Base-by-base conservation (phyloP, 1,139 yeast genomes). In the Pneumocystis oryctolagi region DNA sequence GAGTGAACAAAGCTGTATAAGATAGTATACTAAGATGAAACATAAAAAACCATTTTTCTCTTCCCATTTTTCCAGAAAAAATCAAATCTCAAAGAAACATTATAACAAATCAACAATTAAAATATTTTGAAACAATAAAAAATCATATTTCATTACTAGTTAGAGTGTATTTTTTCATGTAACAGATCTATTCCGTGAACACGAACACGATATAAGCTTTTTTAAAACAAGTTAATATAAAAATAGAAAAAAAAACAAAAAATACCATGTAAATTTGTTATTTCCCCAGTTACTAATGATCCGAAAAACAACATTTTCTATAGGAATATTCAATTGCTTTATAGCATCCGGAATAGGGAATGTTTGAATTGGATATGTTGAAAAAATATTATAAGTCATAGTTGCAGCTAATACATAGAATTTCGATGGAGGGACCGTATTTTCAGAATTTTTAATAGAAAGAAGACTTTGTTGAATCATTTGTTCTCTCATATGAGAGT, bases 211-310 rank as follows among this genome's bases (percentile, higher is more conserved):
- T 74, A 74, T 4, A 74, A 62, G 16, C 55, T 47, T 37, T 37
- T 37, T 37, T 37, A 18, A 37, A 35, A 20, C 1, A 20, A 47
- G 31, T 47, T 40, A 40, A 47, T 25, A 47, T 25, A 25, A 25
- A 47, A 28, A 25, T 16, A 25, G 8, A 25, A 47, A 42, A 25
- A 47, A 47, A 47, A 25, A 20, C 2, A 47, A 47, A n/a, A n/a
- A 25, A 42, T 42, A 47, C 55, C 77, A 74, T 5, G 76, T 74
- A 63, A 66, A 71, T 31, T 67, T 68, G 3, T 66, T 66, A 62
- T 69, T 68, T 1, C 77, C 77, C 75, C 76, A 73, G 62, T 74
- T 74, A 60, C 68, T 70, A 18, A 69, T 72, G 60, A 73, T 67
- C 39, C 64, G 63, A 57, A 69, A 71, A 28, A 66, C 66, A 16